These are phyloP conservation scores for Kwoniella botswanensis DNA, from an alignment of 768 basidiomycete genomes.

Conservation along the genomic window DNA sequence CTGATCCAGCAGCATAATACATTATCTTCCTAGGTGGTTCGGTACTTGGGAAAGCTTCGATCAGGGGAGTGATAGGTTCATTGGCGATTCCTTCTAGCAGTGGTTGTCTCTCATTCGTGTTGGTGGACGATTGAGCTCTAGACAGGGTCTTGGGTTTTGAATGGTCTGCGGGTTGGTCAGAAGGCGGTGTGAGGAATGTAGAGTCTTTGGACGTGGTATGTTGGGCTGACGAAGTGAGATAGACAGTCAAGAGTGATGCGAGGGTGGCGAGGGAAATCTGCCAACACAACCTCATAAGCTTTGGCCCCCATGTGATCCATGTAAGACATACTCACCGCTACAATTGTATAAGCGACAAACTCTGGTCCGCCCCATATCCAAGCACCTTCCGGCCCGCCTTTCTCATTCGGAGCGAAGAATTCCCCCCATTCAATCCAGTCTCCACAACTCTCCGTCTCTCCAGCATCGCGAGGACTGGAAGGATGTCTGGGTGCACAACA, in stretches of 20 bases:
- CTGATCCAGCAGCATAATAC: slow-evolving; percentile 93
- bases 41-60: slow-evolving; percentile 16
- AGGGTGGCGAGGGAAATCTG: slow-evolving; percentile 74
- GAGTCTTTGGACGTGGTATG: slow-evolving; percentile 90
- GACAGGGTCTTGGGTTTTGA: slow-evolving; percentile 6
- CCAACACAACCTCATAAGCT: not conserved
- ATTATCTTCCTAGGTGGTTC: slow-evolving; percentile 66
- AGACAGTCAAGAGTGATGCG: slow-evolving; percentile 80
- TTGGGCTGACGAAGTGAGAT: slow-evolving; percentile 84
- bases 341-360: slow-evolving; percentile 70
- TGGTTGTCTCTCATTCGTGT: slow-evolving; percentile 37
- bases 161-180: slow-evolving; percentile 3
- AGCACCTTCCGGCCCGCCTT: slow-evolving; percentile 51
- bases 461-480: slow-evolving; percentile 15
- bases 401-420: slow-evolving; percentile 60
- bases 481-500: slow-evolving; percentile 68
- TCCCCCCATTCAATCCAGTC: slow-evolving; percentile 80
- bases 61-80: slow-evolving; percentile 22
- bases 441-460: slow-evolving; percentile 63
- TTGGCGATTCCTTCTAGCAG: slow-evolving; percentile 31
- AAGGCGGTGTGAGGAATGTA: slow-evolving; percentile 58
- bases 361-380: slow-evolving; percentile 63
- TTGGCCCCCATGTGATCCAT: no score
- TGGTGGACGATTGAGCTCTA: slow-evolving; percentile 8
- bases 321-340: slow-evolving; percentile 69